Evolutionary conservation across 352 stramenopile species (phyloP).

Genomic region (Globisporangium uncinulatum): DNA sequence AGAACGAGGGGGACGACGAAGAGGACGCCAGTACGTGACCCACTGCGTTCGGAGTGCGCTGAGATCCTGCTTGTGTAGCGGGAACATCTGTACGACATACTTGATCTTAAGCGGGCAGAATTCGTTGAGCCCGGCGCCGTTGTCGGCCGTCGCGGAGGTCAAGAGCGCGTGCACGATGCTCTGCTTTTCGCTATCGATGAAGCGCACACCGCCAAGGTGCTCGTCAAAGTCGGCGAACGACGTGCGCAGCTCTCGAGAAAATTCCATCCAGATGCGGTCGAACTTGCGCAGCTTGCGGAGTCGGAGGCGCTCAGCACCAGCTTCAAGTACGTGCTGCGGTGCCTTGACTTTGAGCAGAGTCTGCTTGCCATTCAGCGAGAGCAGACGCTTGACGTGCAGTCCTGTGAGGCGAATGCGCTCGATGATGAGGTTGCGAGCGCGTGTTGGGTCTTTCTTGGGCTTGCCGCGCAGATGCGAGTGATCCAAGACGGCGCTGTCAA

Average conservation of each 20-base stretch:
- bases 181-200: conserved; percentile 81
- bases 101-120: conserved; percentile 51
- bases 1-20: not conserved
- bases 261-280: conserved; percentile 80
- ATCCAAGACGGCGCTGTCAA: not conserved
- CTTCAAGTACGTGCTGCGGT: conserved; percentile 54
- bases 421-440: conserved; percentile 37
- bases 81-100: conserved; percentile 82
- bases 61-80: conserved; percentile 84
- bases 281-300: conserved; percentile 61
- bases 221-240: conserved; percentile 68
- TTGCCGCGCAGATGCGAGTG: conserved; percentile 6
- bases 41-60: conserved; percentile 49
- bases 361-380: conserved; percentile 70
- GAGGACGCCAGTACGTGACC: conserved; percentile 75
- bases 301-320: conserved; percentile 56
- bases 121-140: conserved; percentile 66
- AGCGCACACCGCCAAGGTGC: conserved; percentile 31
- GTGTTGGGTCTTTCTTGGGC: conserved; percentile 8
- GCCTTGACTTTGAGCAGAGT: conserved; percentile 75
- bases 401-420: conserved; percentile 50
- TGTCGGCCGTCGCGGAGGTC: conserved; percentile 14
- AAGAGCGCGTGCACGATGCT: conserved; percentile 68
- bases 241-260: conserved; percentile 53
- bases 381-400: conserved; percentile 63